Conservation (phyloP, 331 rosid species). For the Quercus phellos region DNA sequence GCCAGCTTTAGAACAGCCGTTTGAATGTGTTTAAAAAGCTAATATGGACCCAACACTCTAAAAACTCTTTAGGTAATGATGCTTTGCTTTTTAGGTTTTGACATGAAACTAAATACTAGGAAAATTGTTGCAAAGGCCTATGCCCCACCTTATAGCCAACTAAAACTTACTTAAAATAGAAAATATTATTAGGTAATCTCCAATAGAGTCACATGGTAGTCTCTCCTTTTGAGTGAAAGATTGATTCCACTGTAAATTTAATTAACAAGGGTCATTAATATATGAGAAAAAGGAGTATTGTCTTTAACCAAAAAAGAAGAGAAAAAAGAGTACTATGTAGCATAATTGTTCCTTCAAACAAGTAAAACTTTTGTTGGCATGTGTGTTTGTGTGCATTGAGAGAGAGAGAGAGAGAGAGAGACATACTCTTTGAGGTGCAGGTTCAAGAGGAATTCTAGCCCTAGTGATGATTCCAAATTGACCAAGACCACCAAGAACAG, state of each 20-base stretch:
- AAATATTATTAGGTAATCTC: no score
- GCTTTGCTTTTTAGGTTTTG: constrained; percentile 43
- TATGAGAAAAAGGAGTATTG: no score
- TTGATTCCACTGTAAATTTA: no score
- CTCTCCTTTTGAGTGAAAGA: no score
- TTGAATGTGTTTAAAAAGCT: constrained; percentile 21
- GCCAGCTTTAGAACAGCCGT: constrained; percentile 39
- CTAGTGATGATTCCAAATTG: constrained; percentile 95
- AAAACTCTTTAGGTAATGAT: constrained; percentile 14
- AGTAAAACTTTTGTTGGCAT: background rate
- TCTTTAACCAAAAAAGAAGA: no score
- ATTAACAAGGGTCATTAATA: no score
- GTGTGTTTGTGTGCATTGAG: background rate
- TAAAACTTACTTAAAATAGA: constrained; percentile 4
- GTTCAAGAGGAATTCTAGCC: constrained; percentile 87
- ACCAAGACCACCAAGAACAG: constrained; percentile 93
- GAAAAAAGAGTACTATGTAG: no score
- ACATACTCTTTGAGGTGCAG: constrained; percentile 73
- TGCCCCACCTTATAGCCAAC: constrained; percentile 31
- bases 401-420: background rate
- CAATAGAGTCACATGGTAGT: no score
- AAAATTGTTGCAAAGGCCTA: constrained; percentile 26
- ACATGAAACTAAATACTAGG: constrained; percentile 25
- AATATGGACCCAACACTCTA: constrained; percentile 22
- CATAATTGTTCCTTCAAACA: background rate